Conservation (phyloP, 768 basidiomycete genomes). For the Phaeolepiota aurea region DNA sequence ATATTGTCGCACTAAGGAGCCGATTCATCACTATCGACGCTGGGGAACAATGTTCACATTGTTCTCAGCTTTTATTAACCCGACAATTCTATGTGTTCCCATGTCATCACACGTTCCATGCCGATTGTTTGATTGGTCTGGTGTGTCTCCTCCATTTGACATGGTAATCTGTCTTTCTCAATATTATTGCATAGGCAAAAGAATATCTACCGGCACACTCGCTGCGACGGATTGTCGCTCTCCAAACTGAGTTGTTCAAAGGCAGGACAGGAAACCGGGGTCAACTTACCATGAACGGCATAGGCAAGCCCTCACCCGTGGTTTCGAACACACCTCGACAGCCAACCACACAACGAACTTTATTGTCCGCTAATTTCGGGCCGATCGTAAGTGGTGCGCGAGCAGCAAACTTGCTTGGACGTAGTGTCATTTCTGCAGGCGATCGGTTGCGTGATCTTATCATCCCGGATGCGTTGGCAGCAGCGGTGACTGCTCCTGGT, state of each 20-base stretch:
- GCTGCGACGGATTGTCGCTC: conserved; percentile 74
- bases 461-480: conserved; percentile 86
- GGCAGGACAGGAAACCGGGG: conserved; percentile 19
- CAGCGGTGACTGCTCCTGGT: conserved; percentile 67
- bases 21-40: conserved; percentile 91
- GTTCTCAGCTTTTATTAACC: conserved; percentile 66
- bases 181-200: conserved; percentile 72
- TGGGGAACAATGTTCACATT: conserved; percentile 79
- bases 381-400: conserved; percentile 44
- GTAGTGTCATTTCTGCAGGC: conserved; percentile 80
- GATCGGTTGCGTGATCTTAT: conserved; percentile 89
- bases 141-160: conserved; percentile 47
- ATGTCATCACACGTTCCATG: conserved; percentile 96
- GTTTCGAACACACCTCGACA: conserved; percentile 27
- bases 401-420: conserved; percentile 60
- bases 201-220: conserved; percentile 80
- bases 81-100: conserved; percentile 99
- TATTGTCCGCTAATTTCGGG: conserved; percentile 72
- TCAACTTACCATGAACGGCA: conserved; percentile 21
- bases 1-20: conserved; percentile 76
- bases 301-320: conserved; percentile 19
- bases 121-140: conserved; percentile 91
- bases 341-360: conserved; percentile 45
- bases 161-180: neutral
- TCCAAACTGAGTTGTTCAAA: conserved; percentile 81